A percentile compares a stretch with the other conserved stretches of the same genome.
phyloP scores from a whole-genome alignment of 306 rosid species.

The Lathyrus oleraceus region DNA sequence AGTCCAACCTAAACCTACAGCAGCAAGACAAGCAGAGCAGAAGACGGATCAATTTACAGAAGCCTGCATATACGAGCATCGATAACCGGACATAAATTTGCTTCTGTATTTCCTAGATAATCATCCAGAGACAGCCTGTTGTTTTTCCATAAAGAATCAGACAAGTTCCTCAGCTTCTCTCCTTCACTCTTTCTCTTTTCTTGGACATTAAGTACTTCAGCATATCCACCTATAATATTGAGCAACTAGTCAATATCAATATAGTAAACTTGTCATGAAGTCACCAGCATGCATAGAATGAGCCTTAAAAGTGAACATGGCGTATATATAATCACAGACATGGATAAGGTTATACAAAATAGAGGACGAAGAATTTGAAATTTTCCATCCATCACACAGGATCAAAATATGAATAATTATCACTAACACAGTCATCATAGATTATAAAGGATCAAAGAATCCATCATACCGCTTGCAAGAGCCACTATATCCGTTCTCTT shows the following conservation, averaged over 20 bases:
- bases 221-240: conserved; percentile 64
- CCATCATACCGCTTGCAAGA: conserved; percentile 77
- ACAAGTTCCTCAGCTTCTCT: conserved; percentile 59
- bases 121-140: conserved; percentile 67
- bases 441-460: conserved; percentile 30
- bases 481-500: conserved; percentile 63
- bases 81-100: conserved; percentile 45
- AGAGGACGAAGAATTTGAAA: too few species aligned
- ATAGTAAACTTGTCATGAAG: conserved; percentile 1
- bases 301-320: not conserved
- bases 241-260: conserved; percentile 24
- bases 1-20: conserved; percentile 7
- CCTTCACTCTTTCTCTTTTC: conserved; percentile 77
- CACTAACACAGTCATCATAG: not conserved
- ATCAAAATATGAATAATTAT: not conserved
- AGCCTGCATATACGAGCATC: conserved; percentile 76
- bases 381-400: not conserved
- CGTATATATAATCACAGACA: not conserved
- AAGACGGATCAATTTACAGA: conserved; percentile 42
- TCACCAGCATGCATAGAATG: not conserved
- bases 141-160: conserved; percentile 63
- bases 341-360: not conserved
- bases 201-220: conserved; percentile 72
- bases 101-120: conserved; percentile 57
- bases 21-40: conserved; percentile 18